Evolutionary conservation across 352 stramenopile species (phyloP).

Genomic region (Phytophthora sp.): DNA sequence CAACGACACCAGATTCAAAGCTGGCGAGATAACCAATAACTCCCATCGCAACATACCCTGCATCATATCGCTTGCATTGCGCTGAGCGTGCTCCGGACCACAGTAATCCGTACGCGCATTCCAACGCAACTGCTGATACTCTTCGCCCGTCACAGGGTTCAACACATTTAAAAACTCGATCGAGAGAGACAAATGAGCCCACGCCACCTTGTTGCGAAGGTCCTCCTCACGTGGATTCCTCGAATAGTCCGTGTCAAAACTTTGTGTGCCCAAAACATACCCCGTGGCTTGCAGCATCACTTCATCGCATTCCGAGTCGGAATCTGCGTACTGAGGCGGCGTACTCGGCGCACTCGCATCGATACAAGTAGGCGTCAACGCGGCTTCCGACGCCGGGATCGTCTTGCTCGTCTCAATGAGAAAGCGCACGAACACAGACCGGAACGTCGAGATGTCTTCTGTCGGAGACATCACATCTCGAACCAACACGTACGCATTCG

Average conservation of each 20-base stretch:
- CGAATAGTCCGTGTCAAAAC: conserved; percentile 35
- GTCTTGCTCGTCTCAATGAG: conserved; percentile 49
- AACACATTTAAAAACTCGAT: conserved; percentile 48
- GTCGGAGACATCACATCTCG: conserved; percentile 44
- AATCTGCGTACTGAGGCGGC: conserved; percentile 6
- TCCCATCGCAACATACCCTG: conserved; percentile 49
- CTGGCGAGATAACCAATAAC: conserved; percentile 39
- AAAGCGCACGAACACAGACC: conserved; percentile 49
- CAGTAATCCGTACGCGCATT: conserved; percentile 52
- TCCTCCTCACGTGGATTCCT: not conserved
- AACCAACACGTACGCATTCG: conserved; percentile 40
- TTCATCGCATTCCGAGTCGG: conserved; percentile 17
- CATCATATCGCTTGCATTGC: conserved; percentile 49
- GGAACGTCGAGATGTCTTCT: conserved; percentile 35
- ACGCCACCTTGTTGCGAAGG: conserved; percentile 23
- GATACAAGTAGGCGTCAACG: conserved; percentile 9
- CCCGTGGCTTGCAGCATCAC: conserved; percentile 27
- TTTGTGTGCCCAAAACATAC: conserved; percentile 47
- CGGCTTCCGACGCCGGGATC: too few species aligned
- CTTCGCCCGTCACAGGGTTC: conserved; percentile 26
- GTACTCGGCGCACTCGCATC: conserved; percentile 20
- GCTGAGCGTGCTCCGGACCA: conserved; percentile 33
- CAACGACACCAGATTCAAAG: conserved; percentile 24
- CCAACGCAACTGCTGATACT: conserved; percentile 45
- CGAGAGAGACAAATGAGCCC: conserved; percentile 42